A percentile compares a stretch with the other conserved stretches of the same genome.
phyloP scores from a whole-genome alignment of 108 stramenopile genomes.

The Fistulifera pelliculosa region DNA sequence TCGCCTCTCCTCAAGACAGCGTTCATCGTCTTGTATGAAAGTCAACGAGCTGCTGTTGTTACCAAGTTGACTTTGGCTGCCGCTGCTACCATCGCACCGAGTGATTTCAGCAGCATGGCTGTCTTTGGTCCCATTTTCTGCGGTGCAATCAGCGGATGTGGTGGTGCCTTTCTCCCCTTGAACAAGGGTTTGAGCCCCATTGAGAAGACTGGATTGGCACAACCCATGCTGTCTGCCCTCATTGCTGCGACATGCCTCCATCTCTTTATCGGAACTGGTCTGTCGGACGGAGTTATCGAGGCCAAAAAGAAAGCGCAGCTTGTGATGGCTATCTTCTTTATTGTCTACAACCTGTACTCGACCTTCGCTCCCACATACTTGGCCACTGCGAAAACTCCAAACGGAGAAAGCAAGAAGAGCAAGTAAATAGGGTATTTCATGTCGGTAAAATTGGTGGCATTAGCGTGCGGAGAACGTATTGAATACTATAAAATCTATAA shows the following conservation, averaged over 20 bases:
- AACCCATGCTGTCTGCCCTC: conserved; percentile 71
- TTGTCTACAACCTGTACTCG: conserved; percentile 24
- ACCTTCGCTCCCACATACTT: neutral
- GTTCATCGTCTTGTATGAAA: conserved; percentile 59
- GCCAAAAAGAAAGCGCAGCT: conserved; percentile 62
- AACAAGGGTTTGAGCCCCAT: conserved; percentile 85
- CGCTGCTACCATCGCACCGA: conserved; percentile 52
- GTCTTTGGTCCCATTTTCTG: conserved; percentile 88
- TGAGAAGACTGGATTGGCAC: conserved; percentile 48
- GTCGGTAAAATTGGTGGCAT: too few species aligned
- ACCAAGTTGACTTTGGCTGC: conserved; percentile 48
- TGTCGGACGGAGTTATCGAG: conserved; percentile 54
- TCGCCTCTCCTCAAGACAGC: conserved; percentile 22
- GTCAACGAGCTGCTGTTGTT: conserved; percentile 65
- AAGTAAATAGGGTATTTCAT: too few species aligned
- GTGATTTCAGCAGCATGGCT: conserved; percentile 52
- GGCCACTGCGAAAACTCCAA: too few species aligned
- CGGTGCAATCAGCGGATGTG: conserved; percentile 80
- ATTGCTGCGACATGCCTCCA: conserved; percentile 68
- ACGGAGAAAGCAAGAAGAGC: too few species aligned
- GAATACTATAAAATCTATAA: too few species aligned
- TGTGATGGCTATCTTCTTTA: conserved; percentile 62
- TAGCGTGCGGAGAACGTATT: too few species aligned
- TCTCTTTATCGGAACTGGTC: conserved; percentile 50
- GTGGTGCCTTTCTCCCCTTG: conserved; percentile 81